These are phyloP conservation scores for Malus hybrid DNA, from an alignment of 331 rosid genomes.

Conservation along the genomic window DNA sequence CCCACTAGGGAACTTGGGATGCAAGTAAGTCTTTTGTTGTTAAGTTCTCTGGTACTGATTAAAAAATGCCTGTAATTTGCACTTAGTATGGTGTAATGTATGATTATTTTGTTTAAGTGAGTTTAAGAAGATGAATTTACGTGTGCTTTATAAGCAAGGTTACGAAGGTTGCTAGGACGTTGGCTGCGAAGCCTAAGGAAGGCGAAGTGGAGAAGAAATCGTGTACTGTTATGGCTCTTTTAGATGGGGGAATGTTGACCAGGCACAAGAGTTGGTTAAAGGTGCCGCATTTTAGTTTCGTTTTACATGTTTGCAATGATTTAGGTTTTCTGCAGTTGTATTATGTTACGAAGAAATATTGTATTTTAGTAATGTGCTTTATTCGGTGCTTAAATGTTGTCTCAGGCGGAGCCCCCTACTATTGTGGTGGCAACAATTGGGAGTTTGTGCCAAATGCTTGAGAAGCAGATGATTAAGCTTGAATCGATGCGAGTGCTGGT, in stretches of 20 bases:
- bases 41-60: not conserved
- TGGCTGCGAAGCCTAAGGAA: constrained; percentile 58
- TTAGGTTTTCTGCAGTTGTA: not conserved
- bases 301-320: not conserved
- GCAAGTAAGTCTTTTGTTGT: constrained; percentile 48
- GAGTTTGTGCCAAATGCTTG: constrained; percentile 83
- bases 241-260: constrained; percentile 88
- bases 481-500: constrained; percentile 63
- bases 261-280: constrained; percentile 92
- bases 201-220: constrained; percentile 49
- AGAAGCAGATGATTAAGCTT: constrained; percentile 50
- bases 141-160: constrained; percentile 39
- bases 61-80: not conserved
- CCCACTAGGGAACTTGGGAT: constrained; percentile 97
- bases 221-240: constrained; percentile 81
- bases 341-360: not conserved
- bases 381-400: constrained; percentile 9
- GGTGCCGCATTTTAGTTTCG: constrained; percentile 28
- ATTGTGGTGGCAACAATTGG: constrained; percentile 81
- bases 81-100: not conserved
- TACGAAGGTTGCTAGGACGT: constrained; percentile 77
- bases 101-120: not conserved
- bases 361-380: not conserved
- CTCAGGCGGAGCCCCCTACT: constrained; percentile 90
- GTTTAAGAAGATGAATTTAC: not conserved